Evolutionary conservation across 2,329 filamentous ascomycete genomes (phyloP).

Genomic region (Fusarium abutilonis): DNA sequence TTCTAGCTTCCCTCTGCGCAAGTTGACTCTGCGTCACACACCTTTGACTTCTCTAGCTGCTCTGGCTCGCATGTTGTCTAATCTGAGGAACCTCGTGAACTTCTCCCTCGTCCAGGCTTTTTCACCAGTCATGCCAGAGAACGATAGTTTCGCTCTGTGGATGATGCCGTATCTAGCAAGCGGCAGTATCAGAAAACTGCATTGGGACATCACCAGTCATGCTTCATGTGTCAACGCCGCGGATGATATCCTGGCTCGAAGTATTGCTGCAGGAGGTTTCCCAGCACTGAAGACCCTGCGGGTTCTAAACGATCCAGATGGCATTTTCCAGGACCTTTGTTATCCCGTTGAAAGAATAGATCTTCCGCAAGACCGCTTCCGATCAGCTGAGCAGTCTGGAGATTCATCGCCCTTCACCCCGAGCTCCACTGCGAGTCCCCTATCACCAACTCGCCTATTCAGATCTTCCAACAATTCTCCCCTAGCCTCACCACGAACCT

Average conservation of each 20-base stretch:
- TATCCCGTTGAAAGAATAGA: conserved; percentile 67
- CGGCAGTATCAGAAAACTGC: conserved; percentile 61
- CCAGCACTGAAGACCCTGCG: conserved; percentile 69
- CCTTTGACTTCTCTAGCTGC: conserved; percentile 65
- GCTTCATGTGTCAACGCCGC: conserved; percentile 58
- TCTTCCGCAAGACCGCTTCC: conserved; percentile 61
- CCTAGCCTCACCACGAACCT: conserved; percentile 39
- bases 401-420: conserved; percentile 34
- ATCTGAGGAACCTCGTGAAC: conserved; percentile 58
- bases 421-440: conserved; percentile 38
- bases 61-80: conserved; percentile 68
- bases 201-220: conserved; percentile 71
- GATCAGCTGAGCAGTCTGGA: conserved; percentile 30
- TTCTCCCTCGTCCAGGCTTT: conserved; percentile 66
- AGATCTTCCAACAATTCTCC: conserved; percentile 52
- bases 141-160: conserved; percentile 64
- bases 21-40: conserved; percentile 65
- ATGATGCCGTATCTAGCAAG: conserved; percentile 73
- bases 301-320: conserved; percentile 74
- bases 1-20: conserved; percentile 57
- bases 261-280: conserved; percentile 70
- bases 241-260: conserved; percentile 70
- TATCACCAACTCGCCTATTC: conserved; percentile 44
- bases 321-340: conserved; percentile 74
- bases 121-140: conserved; percentile 64